Percentiles rank a stretch among this genome's conserved stretches.
Conservation (phyloP, 192 early-diverging fungal genomes). For the Dissophora globulifera region DNA sequence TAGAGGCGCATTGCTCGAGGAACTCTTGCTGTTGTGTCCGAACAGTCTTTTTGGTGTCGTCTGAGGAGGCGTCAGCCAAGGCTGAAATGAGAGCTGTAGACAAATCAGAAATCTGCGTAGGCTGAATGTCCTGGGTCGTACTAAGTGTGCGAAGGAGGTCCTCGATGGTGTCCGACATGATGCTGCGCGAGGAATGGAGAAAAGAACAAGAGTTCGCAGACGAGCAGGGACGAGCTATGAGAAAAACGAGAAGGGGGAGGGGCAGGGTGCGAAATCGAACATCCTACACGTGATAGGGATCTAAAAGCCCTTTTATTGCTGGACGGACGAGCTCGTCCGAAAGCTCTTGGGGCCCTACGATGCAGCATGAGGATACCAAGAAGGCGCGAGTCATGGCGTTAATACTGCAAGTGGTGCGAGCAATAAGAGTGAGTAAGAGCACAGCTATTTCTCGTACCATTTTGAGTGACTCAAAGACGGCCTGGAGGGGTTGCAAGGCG, state of each 20-base stretch:
- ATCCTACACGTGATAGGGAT: too few relatives aligned
- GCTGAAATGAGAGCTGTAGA: slow-evolving; percentile 19
- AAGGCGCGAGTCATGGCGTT: too few relatives aligned
- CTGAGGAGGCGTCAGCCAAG: slow-evolving; percentile 2
- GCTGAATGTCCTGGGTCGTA: slow-evolving; percentile 7
- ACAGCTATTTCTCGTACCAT: slow-evolving; percentile 20
- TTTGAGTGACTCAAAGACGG: slow-evolving; percentile 33
- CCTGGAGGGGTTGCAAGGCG: slow-evolving; percentile 39
- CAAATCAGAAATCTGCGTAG: slow-evolving; percentile 26
- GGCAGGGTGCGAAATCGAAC: too few relatives aligned
- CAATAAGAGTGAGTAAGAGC: too few relatives aligned
- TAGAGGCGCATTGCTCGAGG: slow-evolving; percentile 6
- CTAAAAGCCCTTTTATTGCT: background rate
- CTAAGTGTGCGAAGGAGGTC: slow-evolving; percentile 16
- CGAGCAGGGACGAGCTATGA: background rate
- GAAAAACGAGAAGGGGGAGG: too few relatives aligned
- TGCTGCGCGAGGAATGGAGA: background rate
- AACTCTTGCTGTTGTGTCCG: slow-evolving; percentile 19
- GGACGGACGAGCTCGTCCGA: background rate
- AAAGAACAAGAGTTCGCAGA: background rate
- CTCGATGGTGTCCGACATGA: slow-evolving; percentile 15
- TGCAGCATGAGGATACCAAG: background rate
- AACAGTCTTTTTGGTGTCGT: slow-evolving; percentile 3
- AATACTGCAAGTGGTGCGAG: too few relatives aligned
- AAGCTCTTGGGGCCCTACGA: slow-evolving; percentile 45